Evolutionary conservation across 805 yeast species (phyloP).

Genomic region (Cyberlindnera suaveolens): DNA sequence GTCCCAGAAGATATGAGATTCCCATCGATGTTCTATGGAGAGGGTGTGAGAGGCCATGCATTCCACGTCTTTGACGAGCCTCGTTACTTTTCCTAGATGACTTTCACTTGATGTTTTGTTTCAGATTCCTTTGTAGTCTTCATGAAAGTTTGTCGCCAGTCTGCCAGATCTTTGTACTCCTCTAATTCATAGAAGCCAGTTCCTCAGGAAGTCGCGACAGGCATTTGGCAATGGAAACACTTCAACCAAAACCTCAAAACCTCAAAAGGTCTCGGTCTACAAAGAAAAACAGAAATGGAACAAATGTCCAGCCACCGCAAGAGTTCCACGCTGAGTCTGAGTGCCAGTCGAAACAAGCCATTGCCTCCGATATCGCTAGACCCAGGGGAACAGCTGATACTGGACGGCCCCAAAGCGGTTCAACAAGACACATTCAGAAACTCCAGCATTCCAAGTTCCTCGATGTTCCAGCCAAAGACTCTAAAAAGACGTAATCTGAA

Average conservation of each 20-base stretch:
- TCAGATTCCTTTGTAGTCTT: too few relatives aligned
- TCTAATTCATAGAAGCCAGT: too few relatives aligned
- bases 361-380: constrained; percentile 22
- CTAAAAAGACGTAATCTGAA: constrained; percentile 55
- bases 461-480: constrained; percentile 36
- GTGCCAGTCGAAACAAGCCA: constrained; percentile 23
- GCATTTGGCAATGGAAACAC: neutral
- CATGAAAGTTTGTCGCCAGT: too few relatives aligned
- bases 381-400: too few relatives aligned
- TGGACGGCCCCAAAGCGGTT: neutral
- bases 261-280: too few relatives aligned
- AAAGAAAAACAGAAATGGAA: too few relatives aligned
- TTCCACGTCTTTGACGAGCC: constrained; percentile 97
- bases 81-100: constrained; percentile 16
- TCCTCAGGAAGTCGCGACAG: neutral
- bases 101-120: neutral
- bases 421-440: neutral
- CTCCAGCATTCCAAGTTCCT: neutral
- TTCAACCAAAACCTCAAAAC: too few relatives aligned
- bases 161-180: too few relatives aligned
- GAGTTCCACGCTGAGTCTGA: constrained; percentile 21
- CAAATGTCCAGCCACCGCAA: constrained; percentile 16
- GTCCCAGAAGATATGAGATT: constrained; percentile 62
- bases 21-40: constrained; percentile 77
- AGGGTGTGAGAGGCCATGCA: constrained; percentile 88